A percentile compares a stretch with the other conserved stretches of the same genome.
phyloP scores from a whole-genome alignment of 306 rosid genomes.

The Mucuna pruriens region DNA sequence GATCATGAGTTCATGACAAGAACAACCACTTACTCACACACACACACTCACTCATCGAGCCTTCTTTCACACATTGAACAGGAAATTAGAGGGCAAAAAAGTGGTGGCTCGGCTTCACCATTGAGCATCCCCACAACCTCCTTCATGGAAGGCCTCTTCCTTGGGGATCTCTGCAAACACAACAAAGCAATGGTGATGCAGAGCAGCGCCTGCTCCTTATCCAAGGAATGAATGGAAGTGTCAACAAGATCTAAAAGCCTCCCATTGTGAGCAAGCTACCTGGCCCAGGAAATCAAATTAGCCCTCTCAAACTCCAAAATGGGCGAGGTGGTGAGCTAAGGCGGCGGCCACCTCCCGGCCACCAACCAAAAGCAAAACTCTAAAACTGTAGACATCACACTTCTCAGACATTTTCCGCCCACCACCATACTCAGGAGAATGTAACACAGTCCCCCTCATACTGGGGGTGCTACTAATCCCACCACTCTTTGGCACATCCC shows the following conservation, averaged over 20 bases:
- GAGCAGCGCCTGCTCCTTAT: constrained; percentile 84
- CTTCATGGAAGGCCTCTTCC: constrained; percentile 82
- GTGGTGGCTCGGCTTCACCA: constrained; percentile 89
- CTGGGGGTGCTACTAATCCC: constrained; percentile 95
- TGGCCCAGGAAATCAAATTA: constrained; percentile 91
- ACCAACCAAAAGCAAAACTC: constrained; percentile 84
- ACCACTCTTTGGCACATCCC: constrained; percentile 90
- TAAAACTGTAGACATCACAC: constrained; percentile 93
- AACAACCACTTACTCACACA: background rate
- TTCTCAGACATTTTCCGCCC: constrained; percentile 89
- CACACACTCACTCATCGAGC: constrained; percentile 64
- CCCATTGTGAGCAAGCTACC: constrained; percentile 91
- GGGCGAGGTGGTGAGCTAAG: constrained; percentile 92
- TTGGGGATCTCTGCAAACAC: constrained; percentile 84
- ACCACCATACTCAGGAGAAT: constrained; percentile 96
- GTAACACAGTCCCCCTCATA: constrained; percentile 98
- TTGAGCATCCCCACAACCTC: constrained; percentile 90
- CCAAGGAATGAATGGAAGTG: constrained; percentile 71
- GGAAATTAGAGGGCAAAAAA: constrained; percentile 88
- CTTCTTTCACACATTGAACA: constrained; percentile 78
- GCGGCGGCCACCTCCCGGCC: constrained; percentile 89
- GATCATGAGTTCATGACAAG: constrained; percentile 44
- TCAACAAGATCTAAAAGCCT: constrained; percentile 94
- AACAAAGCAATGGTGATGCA: constrained; percentile 89
- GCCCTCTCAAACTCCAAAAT: constrained; percentile 97